A percentile compares a stretch with the other conserved stretches of the same genome.
These are phyloP conservation scores for Colletotrichum sp. DNA, from an alignment of 2,329 filamentous ascomycete genomes.

Conservation along the genomic window DNA sequence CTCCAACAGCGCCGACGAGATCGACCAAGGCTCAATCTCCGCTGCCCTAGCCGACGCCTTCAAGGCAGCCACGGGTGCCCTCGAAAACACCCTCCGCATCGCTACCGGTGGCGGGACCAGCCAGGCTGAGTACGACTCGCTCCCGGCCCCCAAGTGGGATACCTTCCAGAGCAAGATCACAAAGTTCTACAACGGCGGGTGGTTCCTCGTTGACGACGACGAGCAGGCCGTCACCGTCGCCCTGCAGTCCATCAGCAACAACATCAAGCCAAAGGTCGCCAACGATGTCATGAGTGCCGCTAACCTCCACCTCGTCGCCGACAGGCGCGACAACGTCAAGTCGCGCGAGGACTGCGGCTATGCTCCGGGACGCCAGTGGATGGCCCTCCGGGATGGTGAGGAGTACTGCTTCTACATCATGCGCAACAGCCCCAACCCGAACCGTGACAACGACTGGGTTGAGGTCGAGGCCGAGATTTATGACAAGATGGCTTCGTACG, in stretches of 20 bases:
- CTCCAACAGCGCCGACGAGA: background rate
- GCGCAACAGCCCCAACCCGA: background rate
- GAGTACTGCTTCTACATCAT: slow-evolving; percentile 14
- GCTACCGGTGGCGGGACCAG: background rate
- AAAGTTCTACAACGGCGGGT: slow-evolving; percentile 19
- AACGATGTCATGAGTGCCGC: slow-evolving; percentile 8
- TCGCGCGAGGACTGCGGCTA: background rate
- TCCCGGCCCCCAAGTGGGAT: slow-evolving; percentile 5
- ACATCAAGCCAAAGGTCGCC: slow-evolving; percentile 15
- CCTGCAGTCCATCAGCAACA: background rate
- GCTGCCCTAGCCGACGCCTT: background rate
- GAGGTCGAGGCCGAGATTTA: background rate
- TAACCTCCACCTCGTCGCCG: background rate
- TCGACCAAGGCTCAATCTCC: background rate
- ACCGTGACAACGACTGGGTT: background rate
- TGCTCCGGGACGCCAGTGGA: background rate
- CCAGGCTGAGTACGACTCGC: background rate
- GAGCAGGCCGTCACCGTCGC: background rate
- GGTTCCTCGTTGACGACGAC: slow-evolving; percentile 13
- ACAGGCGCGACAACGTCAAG: background rate
- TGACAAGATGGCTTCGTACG: background rate
- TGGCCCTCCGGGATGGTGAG: background rate
- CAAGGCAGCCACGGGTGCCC: background rate
- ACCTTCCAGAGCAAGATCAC: slow-evolving; percentile 1
- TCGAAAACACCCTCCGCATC: background rate